Conservation (phyloP, 2,329 filamentous ascomycete species). For the Penicillium sp. region DNA sequence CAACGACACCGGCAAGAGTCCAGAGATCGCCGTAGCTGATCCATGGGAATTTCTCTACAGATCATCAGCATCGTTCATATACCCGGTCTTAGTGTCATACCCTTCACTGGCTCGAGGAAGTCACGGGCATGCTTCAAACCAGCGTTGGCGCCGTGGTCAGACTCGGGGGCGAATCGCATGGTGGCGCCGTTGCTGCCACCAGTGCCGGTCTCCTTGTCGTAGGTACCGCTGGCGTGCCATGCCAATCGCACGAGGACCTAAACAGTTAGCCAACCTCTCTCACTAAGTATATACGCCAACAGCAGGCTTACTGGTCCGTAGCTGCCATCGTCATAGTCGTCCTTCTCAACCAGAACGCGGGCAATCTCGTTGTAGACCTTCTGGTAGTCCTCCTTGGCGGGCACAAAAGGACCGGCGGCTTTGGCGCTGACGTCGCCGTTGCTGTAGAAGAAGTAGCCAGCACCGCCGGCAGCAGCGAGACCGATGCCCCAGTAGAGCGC, state of each 20-base stretch:
- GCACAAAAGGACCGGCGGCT: conserved; percentile 59
- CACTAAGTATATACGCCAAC: neutral
- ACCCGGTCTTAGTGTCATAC: conserved; percentile 42
- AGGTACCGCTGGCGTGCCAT: conserved; percentile 93
- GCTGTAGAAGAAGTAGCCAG: conserved; percentile 62
- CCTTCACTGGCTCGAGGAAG: conserved; percentile 89
- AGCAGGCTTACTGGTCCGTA: conserved; percentile 67
- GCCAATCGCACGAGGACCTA: conserved; percentile 76
- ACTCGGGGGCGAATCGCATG: conserved; percentile 90
- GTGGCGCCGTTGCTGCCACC: conserved; percentile 95
- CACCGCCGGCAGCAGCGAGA: conserved; percentile 58
- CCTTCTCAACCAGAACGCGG: conserved; percentile 73
- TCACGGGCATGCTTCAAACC: conserved; percentile 81
- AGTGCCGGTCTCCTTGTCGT: conserved; percentile 79
- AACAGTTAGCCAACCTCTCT: neutral
- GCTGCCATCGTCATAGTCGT: conserved; percentile 94
- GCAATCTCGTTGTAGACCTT: conserved; percentile 90
- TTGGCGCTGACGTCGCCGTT: conserved; percentile 45
- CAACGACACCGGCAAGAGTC: conserved; percentile 81
- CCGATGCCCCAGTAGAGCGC: conserved; percentile 58
- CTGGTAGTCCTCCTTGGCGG: conserved; percentile 86
- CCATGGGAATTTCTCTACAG: conserved; percentile 77
- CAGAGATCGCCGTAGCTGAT: conserved; percentile 95
- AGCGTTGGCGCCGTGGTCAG: conserved; percentile 88
- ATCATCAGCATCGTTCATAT: conserved; percentile 6